Percentiles rank a stretch among this genome's conserved stretches.
Conservation (phyloP, 441 rosid genomes). For the Hura crepitans region DNA sequence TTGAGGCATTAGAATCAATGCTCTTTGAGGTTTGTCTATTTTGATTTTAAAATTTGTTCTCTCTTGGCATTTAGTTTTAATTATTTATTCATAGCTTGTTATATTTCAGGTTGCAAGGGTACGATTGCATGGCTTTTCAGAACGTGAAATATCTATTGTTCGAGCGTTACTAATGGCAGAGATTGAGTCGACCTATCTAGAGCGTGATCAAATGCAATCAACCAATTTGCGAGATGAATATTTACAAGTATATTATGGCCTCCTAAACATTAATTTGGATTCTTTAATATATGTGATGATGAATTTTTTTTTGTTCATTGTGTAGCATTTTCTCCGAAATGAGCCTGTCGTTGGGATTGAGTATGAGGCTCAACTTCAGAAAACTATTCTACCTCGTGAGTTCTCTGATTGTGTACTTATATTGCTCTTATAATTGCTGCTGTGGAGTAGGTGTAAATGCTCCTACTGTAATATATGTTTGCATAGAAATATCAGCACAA, state of each 20-base stretch:
- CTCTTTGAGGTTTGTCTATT: slow-evolving; percentile 61
- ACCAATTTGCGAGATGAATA: slow-evolving; percentile 82
- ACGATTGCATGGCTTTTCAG: slow-evolving; percentile 87
- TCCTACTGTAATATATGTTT: slow-evolving; percentile 23
- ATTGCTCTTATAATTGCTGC: slow-evolving; percentile 12
- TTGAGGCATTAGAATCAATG: slow-evolving; percentile 81
- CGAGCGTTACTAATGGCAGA: slow-evolving; percentile 83
- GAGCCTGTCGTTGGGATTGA: slow-evolving; percentile 95
- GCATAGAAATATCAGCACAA: slow-evolving; percentile 61
- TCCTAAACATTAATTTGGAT: neutral
- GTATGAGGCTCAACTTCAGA: slow-evolving; percentile 89
- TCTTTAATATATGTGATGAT: neutral
- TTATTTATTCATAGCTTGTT: slow-evolving; percentile 20
- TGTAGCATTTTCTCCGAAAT: slow-evolving; percentile 84
- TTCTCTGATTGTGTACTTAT: slow-evolving; percentile 23
- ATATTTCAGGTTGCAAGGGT: slow-evolving; percentile 78
- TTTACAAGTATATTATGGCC: slow-evolving; percentile 53
- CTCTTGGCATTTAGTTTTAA: neutral
- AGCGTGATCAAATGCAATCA: slow-evolving; percentile 92
- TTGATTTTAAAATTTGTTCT: slow-evolving; percentile 14
- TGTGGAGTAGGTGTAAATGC: slow-evolving; percentile 15
- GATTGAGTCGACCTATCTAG: slow-evolving; percentile 93
- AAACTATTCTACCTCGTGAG: slow-evolving; percentile 86
- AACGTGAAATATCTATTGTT: slow-evolving; percentile 77
- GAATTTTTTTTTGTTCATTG: slow-evolving; percentile 24